A percentile compares a stretch with the other conserved stretches of the same genome.
These are phyloP conservation scores for Lanmaoa rubissima DNA, from an alignment of 768 basidiomycete species.

Conservation along the genomic window DNA sequence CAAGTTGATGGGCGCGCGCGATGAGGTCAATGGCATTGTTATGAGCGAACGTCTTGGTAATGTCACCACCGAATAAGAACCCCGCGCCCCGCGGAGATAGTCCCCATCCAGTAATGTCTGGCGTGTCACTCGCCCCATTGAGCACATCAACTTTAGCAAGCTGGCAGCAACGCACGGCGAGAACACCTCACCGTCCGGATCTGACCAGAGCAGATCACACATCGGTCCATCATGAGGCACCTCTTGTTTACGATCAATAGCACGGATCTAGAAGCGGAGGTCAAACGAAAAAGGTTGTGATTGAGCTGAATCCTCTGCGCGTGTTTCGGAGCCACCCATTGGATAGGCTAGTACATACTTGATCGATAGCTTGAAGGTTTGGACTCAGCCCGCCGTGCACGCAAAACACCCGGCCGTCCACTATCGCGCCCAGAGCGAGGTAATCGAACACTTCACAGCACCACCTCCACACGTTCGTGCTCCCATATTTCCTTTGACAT, in stretches of 20 bases:
- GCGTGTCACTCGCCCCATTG: background rate
- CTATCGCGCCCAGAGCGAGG: conserved; percentile 88
- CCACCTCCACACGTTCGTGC: conserved; percentile 94
- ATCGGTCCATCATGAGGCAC: conserved; percentile 98
- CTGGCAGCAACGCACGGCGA: conserved; percentile 3
- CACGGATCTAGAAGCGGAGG: conserved; percentile 64
- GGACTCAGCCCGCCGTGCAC: conserved; percentile 97
- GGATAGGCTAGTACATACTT: conserved; percentile 50
- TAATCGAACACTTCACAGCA: conserved; percentile 99
- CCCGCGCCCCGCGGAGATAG: conserved; percentile 97
- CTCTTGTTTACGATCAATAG: conserved; percentile 94
- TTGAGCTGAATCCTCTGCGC: conserved; percentile 14
- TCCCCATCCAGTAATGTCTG: conserved; percentile 93
- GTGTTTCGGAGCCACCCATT: conserved; percentile 20
- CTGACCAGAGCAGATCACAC: conserved; percentile 99
- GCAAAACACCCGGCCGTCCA: conserved; percentile 97
- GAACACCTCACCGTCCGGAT: conserved; percentile 78
- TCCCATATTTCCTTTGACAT: conserved; percentile 94
- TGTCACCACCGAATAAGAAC: conserved; percentile 91
- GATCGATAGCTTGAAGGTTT: conserved; percentile 80
- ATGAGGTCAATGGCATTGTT: conserved; percentile 92
- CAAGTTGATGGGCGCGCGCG: conserved; percentile 95
- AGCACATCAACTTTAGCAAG: conserved; percentile 24
- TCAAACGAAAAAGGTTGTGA: conserved; percentile 21
- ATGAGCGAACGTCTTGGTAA: conserved; percentile 86